Percentiles rank a stretch among this genome's conserved stretches.
Evolutionary conservation across 192 early-diverging fungal species (phyloP).

Genomic region (Umbelopsis sp.): DNA sequence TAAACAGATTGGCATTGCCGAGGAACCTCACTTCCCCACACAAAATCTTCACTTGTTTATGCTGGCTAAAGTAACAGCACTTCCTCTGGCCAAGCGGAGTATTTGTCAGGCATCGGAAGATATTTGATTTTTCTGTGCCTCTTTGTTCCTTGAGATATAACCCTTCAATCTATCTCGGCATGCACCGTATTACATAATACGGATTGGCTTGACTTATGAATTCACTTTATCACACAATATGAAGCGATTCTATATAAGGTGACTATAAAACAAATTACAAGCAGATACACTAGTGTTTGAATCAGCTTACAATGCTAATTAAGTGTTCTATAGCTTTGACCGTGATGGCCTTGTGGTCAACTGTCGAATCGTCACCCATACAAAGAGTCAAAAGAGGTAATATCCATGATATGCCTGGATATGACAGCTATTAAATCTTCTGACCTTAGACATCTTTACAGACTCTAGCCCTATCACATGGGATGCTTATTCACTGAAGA

Average conservation of each 20-base stretch:
- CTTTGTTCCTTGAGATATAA: background rate
- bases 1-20: background rate
- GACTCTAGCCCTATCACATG: constrained; percentile 20
- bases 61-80: background rate
- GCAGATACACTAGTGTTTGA: background rate
- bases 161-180: background rate
- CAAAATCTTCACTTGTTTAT: background rate
- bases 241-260: background rate
- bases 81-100: background rate
- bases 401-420: background rate
- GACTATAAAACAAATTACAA: background rate
- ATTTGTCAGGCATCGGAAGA: constrained; percentile 18
- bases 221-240: background rate
- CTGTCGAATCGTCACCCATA: background rate
- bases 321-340: constrained; percentile 8
- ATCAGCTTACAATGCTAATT: background rate
- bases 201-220: background rate
- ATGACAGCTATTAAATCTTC: background rate
- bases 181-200: constrained; percentile 1
- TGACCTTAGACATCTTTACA: background rate
- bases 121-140: background rate
- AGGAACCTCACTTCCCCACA: constrained; percentile 1
- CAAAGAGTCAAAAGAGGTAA: constrained; percentile 14
- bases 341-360: background rate
- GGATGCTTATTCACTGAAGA: constrained; percentile 25